phyloP scores from a whole-genome alignment of 148 eudicot species.

The Rhododendron griersonianum region DNA sequence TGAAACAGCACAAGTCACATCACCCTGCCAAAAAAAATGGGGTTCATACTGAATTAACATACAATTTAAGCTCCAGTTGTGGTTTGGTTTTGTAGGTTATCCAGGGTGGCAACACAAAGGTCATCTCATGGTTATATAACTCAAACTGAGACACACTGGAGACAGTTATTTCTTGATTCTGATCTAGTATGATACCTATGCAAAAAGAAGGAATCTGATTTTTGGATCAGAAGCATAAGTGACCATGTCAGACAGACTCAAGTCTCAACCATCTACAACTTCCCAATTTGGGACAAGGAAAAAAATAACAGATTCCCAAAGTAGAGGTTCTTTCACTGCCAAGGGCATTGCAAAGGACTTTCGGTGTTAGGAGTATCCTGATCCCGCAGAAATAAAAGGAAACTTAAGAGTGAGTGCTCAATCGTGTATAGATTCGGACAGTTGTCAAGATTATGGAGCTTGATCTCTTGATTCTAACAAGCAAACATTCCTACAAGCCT shows the following conservation, averaged over 20 bases:
- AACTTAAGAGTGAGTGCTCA: neutral
- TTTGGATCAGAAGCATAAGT: neutral
- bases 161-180: neutral
- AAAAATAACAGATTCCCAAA: neutral
- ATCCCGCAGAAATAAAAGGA: neutral
- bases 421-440: neutral
- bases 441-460: neutral
- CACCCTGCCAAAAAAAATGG: conserved; percentile 1
- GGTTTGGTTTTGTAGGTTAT: neutral
- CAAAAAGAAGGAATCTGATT: neutral
- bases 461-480: neutral
- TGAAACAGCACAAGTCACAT: neutral
- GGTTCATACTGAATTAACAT: neutral
- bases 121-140: neutral
- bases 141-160: neutral
- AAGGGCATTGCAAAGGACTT: neutral
- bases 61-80: neutral
- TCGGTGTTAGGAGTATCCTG: neutral
- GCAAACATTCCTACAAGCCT: neutral
- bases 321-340: neutral
- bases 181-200: neutral
- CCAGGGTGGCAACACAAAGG: neutral
- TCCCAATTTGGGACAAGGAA: neutral
- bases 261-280: neutral
- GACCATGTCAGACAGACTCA: neutral